Evolutionary conservation across 192 early-diverging fungal species (phyloP).

Genomic region (Dispira simplex): DNA sequence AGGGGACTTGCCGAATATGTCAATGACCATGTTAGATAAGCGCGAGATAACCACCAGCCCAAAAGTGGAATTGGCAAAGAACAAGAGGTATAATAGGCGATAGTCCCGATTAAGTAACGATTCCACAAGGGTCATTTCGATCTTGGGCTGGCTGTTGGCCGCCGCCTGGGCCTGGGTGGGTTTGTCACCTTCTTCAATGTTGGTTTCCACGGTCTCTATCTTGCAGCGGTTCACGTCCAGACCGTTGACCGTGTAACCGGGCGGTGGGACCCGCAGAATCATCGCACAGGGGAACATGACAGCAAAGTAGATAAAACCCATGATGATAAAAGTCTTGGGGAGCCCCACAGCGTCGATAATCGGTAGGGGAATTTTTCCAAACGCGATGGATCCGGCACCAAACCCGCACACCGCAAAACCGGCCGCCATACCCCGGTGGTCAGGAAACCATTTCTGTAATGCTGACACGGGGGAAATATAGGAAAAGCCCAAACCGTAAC

Average conservation of each 20-base stretch:
- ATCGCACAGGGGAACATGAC: conserved; percentile 35
- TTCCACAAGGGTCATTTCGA: conserved; percentile 34
- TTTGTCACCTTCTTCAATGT: conserved; percentile 5
- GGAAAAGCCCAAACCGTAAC: conserved; percentile 39
- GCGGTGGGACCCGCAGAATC: conserved; percentile 42
- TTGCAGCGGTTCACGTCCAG: conserved; percentile 28
- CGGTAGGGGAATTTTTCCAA: conserved; percentile 42
- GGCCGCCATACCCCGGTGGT: conserved; percentile 35
- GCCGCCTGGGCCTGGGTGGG: background rate
- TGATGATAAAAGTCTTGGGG: conserved; percentile 43
- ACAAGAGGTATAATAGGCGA: conserved; percentile 40
- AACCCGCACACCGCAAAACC: conserved; percentile 60
- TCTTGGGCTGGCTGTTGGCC: conserved; percentile 14
- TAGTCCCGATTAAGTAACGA: conserved; percentile 38
- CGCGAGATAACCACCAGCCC: conserved; percentile 44
- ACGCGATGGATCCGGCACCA: conserved; percentile 54
- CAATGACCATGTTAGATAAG: conserved; percentile 32
- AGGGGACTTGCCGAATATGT: conserved; percentile 28
- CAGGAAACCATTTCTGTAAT: conserved; percentile 48
- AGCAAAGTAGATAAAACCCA: conserved; percentile 43
- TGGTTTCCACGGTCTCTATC: conserved; percentile 15
- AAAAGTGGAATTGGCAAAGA: conserved; percentile 41
- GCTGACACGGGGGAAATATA: conserved; percentile 46
- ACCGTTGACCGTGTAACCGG: conserved; percentile 48
- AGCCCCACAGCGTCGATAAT: conserved; percentile 38